Conservation (phyloP, 306 rosid species). For the Acmispon strigosus region DNA sequence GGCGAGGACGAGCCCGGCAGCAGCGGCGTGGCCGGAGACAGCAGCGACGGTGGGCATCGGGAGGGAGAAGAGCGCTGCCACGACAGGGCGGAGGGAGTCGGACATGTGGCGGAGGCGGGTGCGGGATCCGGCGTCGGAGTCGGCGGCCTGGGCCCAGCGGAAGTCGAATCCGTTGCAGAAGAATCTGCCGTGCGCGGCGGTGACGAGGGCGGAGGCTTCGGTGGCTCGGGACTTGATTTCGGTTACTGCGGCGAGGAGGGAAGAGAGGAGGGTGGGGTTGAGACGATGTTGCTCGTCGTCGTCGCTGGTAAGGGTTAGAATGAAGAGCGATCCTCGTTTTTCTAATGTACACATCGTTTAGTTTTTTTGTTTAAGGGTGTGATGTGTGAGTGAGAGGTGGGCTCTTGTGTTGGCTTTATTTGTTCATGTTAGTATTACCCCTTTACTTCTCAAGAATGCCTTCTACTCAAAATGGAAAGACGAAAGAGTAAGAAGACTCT, state of each 20-base stretch:
- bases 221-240: slow-evolving; percentile 35
- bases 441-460: too few species aligned
- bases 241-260: slow-evolving; percentile 39
- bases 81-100: slow-evolving; percentile 30
- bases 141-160: slow-evolving; percentile 45
- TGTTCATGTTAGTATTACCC: too few species aligned
- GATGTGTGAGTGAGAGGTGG: too few species aligned
- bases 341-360: too few species aligned
- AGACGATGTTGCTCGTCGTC: slow-evolving; percentile 48
- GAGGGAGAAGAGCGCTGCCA: slow-evolving; percentile 42
- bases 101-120: slow-evolving; percentile 39
- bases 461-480: too few species aligned
- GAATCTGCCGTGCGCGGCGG: slow-evolving; percentile 42
- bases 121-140: neutral
- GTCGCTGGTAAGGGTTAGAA: slow-evolving; percentile 44
- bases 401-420: too few species aligned
- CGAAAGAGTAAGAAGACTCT: too few species aligned
- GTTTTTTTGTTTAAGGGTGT: too few species aligned
- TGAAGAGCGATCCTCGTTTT: neutral
- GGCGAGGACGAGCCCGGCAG: slow-evolving; percentile 43
- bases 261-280: slow-evolving; percentile 28
- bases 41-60: slow-evolving; percentile 64
- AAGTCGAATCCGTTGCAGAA: slow-evolving; percentile 68
- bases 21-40: slow-evolving; percentile 55
- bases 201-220: slow-evolving; percentile 47